Conservation (phyloP, 139 green algal species). For the Deuterostichococcus epilithicus region DNA sequence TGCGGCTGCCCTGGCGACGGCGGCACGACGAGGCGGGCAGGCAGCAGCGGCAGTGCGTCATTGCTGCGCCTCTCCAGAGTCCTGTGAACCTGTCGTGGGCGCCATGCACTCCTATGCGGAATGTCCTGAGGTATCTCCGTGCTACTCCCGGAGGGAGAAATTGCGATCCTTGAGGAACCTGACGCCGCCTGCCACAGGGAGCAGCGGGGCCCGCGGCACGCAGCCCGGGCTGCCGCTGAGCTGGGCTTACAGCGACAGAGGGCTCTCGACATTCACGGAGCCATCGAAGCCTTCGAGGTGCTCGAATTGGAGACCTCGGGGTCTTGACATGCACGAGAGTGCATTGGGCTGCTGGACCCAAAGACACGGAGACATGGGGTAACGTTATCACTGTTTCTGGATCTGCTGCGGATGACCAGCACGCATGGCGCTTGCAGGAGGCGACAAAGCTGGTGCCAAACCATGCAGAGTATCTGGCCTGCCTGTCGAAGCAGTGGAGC, state of each 20-base stretch:
- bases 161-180: not conserved
- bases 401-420: not conserved
- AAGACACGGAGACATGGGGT: too few relatives aligned
- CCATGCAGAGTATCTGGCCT: conserved; percentile 24
- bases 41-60: not conserved
- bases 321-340: too few relatives aligned
- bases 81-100: too few relatives aligned
- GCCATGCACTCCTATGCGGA: too few relatives aligned
- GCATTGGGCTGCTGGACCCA: too few relatives aligned
- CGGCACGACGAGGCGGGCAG: not conserved
- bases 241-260: not conserved
- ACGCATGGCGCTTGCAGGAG: too few relatives aligned
- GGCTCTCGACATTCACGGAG: not conserved
- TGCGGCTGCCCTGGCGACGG: not conserved
- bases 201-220: not conserved
- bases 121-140: too few relatives aligned
- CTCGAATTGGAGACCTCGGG: not conserved
- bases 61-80: too few relatives aligned
- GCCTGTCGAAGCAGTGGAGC: conserved; percentile 55
- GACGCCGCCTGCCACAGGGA: not conserved
- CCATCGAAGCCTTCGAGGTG: not conserved
- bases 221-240: not conserved
- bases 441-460: conserved; percentile 36
- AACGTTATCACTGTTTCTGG: too few relatives aligned
- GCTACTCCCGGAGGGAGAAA: too few relatives aligned